These are phyloP conservation scores for Pyrenochaeta sp. DNA, from an alignment of 2,329 filamentous ascomycete species.

Conservation along the genomic window DNA sequence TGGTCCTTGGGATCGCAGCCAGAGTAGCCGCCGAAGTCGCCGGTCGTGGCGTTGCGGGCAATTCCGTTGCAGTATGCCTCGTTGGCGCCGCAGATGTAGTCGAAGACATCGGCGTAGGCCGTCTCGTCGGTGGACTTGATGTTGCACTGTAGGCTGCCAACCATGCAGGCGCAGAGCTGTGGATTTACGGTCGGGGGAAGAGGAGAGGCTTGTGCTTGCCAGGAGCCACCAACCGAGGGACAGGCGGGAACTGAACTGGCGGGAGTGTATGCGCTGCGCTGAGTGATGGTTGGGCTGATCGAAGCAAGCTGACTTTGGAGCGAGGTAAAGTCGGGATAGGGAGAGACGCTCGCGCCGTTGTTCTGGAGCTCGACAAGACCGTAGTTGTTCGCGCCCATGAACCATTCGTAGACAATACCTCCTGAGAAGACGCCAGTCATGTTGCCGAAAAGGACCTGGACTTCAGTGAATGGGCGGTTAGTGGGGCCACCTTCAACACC, in stretches of 20 bases:
- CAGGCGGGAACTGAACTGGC: slow-evolving; percentile 74
- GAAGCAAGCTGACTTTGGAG: slow-evolving; percentile 73
- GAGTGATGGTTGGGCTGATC: slow-evolving; percentile 70
- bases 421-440: slow-evolving; percentile 93
- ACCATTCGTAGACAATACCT: slow-evolving; percentile 99
- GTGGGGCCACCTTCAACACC: slow-evolving; percentile 46
- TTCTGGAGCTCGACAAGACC: slow-evolving; percentile 74
- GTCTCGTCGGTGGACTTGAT: slow-evolving; percentile 67
- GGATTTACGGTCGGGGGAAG: slow-evolving; percentile 85
- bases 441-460: slow-evolving; percentile 78
- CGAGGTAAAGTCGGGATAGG: slow-evolving; percentile 74
- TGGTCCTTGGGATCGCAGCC: slow-evolving; percentile 76
- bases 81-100: slow-evolving; percentile 70
- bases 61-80: slow-evolving; percentile 71
- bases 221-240: slow-evolving; percentile 69
- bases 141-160: slow-evolving; percentile 72
- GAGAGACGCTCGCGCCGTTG: slow-evolving; percentile 65
- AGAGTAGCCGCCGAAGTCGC: slow-evolving; percentile 76
- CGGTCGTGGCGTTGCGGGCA: slow-evolving; percentile 69
- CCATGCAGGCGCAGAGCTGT: slow-evolving; percentile 86
- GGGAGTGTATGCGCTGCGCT: slow-evolving; percentile 71
- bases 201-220: slow-evolving; percentile 70
- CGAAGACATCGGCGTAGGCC: slow-evolving; percentile 73
- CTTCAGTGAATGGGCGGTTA: slow-evolving; percentile 84
- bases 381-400: slow-evolving; percentile 88